A percentile compares a stretch with the other conserved stretches of the same genome.
These are phyloP conservation scores for Pythium sp. DNA, from an alignment of 352 stramenopile genomes.

Conservation along the genomic window DNA sequence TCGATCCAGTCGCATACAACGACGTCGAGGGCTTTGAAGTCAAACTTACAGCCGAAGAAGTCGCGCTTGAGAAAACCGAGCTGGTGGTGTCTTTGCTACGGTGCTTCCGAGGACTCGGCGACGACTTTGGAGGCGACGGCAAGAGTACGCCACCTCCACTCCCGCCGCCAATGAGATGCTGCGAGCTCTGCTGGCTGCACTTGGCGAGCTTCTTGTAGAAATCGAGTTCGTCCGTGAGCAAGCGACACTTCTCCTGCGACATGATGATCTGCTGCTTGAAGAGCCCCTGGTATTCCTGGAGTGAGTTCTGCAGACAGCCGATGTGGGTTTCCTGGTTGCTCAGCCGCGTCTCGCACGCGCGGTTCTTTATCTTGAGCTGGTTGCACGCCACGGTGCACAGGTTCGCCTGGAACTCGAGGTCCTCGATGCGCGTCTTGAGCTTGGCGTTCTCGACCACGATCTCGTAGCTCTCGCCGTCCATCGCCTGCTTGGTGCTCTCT, in stretches of 20 bases:
- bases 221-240: constrained; percentile 74
- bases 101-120: constrained; percentile 16
- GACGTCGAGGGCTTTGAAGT: background rate
- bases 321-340: constrained; percentile 79
- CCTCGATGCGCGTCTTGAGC: constrained; percentile 68
- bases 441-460: constrained; percentile 67
- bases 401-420: constrained; percentile 70
- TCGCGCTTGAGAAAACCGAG: background rate
- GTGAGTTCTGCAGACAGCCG: constrained; percentile 64
- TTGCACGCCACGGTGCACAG: constrained; percentile 53
- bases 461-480: constrained; percentile 58
- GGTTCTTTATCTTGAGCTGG: constrained; percentile 70
- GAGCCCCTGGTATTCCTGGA: constrained; percentile 76
- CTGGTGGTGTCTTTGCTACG: background rate
- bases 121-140: constrained; percentile 12
- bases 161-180: constrained; percentile 9
- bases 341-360: constrained; percentile 57
- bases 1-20: background rate
- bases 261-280: constrained; percentile 85
- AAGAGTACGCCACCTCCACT: background rate
- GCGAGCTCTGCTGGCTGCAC: constrained; percentile 39
- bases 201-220: constrained; percentile 83
- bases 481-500: constrained; percentile 54
- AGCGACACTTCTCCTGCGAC: constrained; percentile 73
- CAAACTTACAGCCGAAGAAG: background rate